A percentile compares a stretch with the other conserved stretches of the same genome.
Conservation (phyloP, 192 early-diverging fungal genomes). For the Podochytrium sp. region DNA sequence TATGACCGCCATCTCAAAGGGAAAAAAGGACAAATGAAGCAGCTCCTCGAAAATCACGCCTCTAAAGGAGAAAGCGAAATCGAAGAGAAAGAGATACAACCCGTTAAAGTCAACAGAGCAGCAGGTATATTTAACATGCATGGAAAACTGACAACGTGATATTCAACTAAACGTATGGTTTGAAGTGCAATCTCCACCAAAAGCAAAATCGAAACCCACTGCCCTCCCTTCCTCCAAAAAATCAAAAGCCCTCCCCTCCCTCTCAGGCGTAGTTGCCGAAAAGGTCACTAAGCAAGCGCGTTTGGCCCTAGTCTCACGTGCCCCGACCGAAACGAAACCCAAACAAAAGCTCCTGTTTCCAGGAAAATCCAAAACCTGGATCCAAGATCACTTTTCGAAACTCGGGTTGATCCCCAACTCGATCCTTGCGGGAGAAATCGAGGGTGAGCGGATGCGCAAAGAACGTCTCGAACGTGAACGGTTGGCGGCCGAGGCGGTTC, state of each 20-base stretch:
- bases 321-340: not conserved
- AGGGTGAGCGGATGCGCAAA: not conserved
- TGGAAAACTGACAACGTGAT: too few species aligned
- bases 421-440: slow-evolving; percentile 32
- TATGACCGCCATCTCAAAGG: not conserved
- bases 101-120: too few species aligned
- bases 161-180: too few species aligned
- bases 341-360: slow-evolving; percentile 15
- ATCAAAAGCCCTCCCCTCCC: too few species aligned
- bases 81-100: too few species aligned
- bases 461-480: not conserved
- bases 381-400: slow-evolving; percentile 38
- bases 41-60: too few species aligned
- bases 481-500: slow-evolving; percentile 2
- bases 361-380: slow-evolving; percentile 21
- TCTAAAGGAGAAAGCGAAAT: too few species aligned
- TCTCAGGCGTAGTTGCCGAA: too few species aligned
- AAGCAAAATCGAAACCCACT: too few species aligned
- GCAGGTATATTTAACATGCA: too few species aligned
- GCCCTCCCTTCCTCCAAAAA: too few species aligned
- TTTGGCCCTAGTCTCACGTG: not conserved
- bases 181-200: too few species aligned
- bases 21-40: not conserved
- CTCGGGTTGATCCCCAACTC: slow-evolving; percentile 47
- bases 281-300: not conserved